Evolutionary conservation across 2,329 filamentous ascomycete species (phyloP), one percentile per base, ranked within the genome.

Genomic region (Beauveria scarabaeidicola): DNA sequence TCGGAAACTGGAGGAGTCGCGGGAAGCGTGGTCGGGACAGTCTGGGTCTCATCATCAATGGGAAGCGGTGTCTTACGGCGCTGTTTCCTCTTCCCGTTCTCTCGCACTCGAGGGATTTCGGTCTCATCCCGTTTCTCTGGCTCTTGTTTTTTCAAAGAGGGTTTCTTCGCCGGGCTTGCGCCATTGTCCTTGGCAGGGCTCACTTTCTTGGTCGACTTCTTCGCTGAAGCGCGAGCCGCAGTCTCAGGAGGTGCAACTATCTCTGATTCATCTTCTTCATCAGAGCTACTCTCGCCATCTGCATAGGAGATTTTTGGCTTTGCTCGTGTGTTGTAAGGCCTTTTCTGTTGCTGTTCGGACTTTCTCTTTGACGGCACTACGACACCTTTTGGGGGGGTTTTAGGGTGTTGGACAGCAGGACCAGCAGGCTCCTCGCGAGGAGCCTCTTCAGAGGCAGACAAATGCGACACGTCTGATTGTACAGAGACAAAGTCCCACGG

Each of bases 31-130:
- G 38, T 19, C 17, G 64, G 67, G 2, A 72, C 62, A 7, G 66
- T 61, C 11, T 70, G 66, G 6, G 68, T 74, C 1, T 53, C n/a
- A 9, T 68, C 64, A 53, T 75, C 67, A 15, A 75, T 72, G 3
- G 67, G 60, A 2, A 75, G 58, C 1, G 73, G 69, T 1, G 68
- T 58, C 50, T 75, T 75, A 1, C 72, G 64, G 25, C 69, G 64
- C 61, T 74, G 73, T 53, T 65, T 71, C n/a, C 65, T 64, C 36
- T 65, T 72, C 56, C 54, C 68, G 6, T 10, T 44, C 6, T 55
- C 17, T 46, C 23, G 61, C 62, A 1, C 21, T 25, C 9, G 48
- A 52, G n/a, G 51, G 29, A 13, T 17, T 43, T 21, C 25, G n/a
- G 13, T 41, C 32, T 53, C n/a, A 40, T n/a, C 19, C 4, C 13